Conservation (phyloP, 495 filamentous ascomycete genomes). For the Aspergillus indologenus region DNA sequence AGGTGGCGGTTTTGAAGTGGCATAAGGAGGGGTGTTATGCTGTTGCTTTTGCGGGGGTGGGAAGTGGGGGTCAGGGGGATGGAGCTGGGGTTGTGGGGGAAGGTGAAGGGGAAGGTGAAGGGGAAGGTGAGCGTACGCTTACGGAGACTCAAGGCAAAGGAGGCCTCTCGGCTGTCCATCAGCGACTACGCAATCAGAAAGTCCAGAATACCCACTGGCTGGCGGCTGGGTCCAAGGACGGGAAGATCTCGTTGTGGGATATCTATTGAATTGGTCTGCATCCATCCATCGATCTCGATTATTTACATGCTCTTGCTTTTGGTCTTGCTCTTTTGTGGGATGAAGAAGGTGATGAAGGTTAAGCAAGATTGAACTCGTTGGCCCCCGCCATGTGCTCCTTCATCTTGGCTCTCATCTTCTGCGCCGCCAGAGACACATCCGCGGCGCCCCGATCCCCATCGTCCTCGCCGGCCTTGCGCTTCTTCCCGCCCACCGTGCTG, state of each 20-base stretch:
- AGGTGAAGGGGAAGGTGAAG: neutral
- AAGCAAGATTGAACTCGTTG: slow-evolving; percentile 88
- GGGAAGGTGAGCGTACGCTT: neutral
- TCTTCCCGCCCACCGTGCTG: slow-evolving; percentile 32
- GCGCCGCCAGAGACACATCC: slow-evolving; percentile 61
- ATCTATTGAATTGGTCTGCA: slow-evolving; percentile 61
- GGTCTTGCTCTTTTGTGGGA: no score
- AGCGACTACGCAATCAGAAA: slow-evolving; percentile 60
- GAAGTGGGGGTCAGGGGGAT: neutral
- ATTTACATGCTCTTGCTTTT: neutral
- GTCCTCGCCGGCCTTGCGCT: slow-evolving; percentile 40
- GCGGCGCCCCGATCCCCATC: slow-evolving; percentile 34
- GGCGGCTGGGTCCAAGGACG: slow-evolving; percentile 89
- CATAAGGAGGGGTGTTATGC: slow-evolving; percentile 86
- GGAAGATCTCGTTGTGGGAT: slow-evolving; percentile 94
- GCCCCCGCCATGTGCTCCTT: slow-evolving; percentile 68
- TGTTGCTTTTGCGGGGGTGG: slow-evolving; percentile 65
- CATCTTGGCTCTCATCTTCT: slow-evolving; percentile 80
- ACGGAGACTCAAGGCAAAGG: no score
- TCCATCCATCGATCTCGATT: neutral
- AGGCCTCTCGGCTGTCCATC: slow-evolving; percentile 42
- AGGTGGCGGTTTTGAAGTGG: slow-evolving; percentile 94
- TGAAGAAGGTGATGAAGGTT: slow-evolving; percentile 19
- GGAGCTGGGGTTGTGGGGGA: neutral
- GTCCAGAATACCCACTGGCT: slow-evolving; percentile 80